These are phyloP conservation scores for Atkinsonella hypoxylon DNA, from an alignment of 2,329 filamentous ascomycete genomes.

Conservation along the genomic window DNA sequence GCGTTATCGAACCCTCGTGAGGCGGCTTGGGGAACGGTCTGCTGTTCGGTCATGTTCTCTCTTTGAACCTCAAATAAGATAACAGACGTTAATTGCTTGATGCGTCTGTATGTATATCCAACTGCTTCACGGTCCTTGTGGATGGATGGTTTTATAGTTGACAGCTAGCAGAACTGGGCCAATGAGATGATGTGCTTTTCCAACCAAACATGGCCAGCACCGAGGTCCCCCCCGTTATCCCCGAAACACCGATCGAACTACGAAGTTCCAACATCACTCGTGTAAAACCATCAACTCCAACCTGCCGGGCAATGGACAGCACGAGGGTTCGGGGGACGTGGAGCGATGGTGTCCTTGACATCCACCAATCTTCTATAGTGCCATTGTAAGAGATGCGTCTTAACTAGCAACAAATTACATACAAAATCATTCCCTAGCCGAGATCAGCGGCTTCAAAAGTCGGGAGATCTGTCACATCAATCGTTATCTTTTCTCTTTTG, in stretches of 20 bases:
- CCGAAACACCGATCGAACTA: constrained; percentile 2
- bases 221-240: not conserved
- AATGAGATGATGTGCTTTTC: not conserved
- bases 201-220: not conserved
- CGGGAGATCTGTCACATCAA: not conserved
- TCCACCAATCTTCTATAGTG: no score
- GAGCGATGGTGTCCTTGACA: no score
- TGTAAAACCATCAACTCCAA: no score
- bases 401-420: not conserved
- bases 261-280: not conserved
- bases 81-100: not conserved
- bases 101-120: not conserved
- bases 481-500: not conserved
- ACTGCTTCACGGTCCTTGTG: not conserved
- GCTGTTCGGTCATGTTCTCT: constrained; percentile 7
- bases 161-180: not conserved
- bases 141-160: not conserved
- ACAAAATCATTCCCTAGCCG: constrained; percentile 1
- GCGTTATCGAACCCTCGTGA: constrained; percentile 54
- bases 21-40: constrained; percentile 32
- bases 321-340: no score
- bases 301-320: no score
- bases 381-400: not conserved
- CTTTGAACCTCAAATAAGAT: not conserved
- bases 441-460: constrained; percentile 1